phyloP scores from a whole-genome alignment of 139 green algal species.

The Chlamydomonas eustigma region DNA sequence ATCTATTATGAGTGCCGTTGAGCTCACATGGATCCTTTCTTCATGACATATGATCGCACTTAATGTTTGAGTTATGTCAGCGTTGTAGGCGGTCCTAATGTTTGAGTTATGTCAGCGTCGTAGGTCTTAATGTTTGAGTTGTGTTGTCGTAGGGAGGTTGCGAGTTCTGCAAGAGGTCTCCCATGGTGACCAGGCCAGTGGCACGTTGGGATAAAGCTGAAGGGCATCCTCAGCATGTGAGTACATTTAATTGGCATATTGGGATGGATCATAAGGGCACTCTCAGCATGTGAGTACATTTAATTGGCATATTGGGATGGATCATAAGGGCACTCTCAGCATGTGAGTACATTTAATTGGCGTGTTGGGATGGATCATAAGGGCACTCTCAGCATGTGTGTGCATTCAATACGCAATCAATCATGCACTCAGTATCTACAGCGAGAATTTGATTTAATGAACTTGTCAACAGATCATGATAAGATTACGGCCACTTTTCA shows the following conservation, averaged over 20 bases:
- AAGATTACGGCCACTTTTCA: no score
- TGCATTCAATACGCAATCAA: background rate
- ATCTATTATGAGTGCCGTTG: background rate
- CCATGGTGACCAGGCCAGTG: constrained; percentile 2
- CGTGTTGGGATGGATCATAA: no score
- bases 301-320: no score
- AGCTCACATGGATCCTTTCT: no score
- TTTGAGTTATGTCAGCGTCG: background rate
- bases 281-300: no score
- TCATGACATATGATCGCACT: no score
- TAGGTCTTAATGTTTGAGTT: background rate
- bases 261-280: background rate
- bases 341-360: no score
- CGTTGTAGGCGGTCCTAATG: background rate
- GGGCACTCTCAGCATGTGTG: background rate
- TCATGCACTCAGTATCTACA: no score
- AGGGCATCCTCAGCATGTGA: background rate
- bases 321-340: no score
- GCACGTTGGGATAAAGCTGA: background rate
- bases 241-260: background rate
- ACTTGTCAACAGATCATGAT: no score
- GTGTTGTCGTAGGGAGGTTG: constrained; percentile 5
- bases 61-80: background rate
- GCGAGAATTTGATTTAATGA: no score
- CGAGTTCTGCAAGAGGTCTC: background rate